Evolutionary conservation across 805 yeast genomes (phyloP).

Genomic region (Hanseniaspora occidentalis): DNA sequence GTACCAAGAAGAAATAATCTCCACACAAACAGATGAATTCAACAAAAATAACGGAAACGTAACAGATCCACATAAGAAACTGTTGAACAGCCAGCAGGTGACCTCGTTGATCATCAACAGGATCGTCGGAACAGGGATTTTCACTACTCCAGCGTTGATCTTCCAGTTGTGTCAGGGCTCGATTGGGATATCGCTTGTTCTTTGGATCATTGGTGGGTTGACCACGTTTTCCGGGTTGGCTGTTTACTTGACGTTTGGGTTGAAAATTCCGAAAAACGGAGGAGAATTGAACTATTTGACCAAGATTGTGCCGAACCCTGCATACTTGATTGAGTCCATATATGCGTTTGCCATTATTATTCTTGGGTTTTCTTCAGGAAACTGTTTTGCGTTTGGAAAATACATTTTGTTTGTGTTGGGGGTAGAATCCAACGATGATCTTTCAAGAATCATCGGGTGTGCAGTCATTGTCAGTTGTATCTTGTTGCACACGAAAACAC

Average conservation of each 20-base stretch:
- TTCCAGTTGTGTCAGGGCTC: slow-evolving; percentile 38
- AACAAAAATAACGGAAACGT: not conserved
- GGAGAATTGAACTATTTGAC: slow-evolving; percentile 80
- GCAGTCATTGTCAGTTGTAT: slow-evolving; percentile 64
- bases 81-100: not conserved
- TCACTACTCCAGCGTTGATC: slow-evolving; percentile 55
- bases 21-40: not conserved
- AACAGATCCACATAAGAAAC: no score
- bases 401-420: slow-evolving; percentile 67
- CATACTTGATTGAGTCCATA: slow-evolving; percentile 50
- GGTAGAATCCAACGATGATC: slow-evolving; percentile 57
- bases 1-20: no score
- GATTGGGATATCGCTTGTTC: slow-evolving; percentile 55
- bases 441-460: slow-evolving; percentile 63
- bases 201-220: slow-evolving; percentile 66
- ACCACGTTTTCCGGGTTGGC: slow-evolving; percentile 53
- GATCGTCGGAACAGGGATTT: slow-evolving; percentile 67
- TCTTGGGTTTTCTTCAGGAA: slow-evolving; percentile 80
- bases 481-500: slow-evolving; percentile 44
- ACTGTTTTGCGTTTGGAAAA: slow-evolving; percentile 69
- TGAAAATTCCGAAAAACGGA: slow-evolving; percentile 68
- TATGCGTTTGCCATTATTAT: slow-evolving; percentile 62
- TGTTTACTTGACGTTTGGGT: slow-evolving; percentile 73
- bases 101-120: slow-evolving; percentile 42
- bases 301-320: slow-evolving; percentile 55